Conservation (phyloP, 2,329 filamentous ascomycete species). For the Monilinia laxa region DNA sequence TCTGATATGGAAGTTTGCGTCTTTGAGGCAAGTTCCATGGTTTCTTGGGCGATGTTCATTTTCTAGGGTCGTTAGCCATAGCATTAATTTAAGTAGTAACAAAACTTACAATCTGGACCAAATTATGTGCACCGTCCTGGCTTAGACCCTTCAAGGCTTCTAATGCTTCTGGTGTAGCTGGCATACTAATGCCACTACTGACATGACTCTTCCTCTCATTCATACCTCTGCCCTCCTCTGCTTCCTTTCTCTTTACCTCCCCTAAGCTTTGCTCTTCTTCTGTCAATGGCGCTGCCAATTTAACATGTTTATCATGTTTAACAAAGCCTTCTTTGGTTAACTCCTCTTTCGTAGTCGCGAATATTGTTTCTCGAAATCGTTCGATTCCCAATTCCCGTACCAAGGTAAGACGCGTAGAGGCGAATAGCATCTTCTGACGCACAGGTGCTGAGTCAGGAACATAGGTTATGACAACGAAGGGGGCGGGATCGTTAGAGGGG, state of each 20-base stretch:
- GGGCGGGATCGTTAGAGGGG: conserved; percentile 48
- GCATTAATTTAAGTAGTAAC: background rate
- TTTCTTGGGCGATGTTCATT: conserved; percentile 70
- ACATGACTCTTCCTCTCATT: conserved; percentile 53
- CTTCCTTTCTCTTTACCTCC: conserved; percentile 73
- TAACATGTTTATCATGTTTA: conserved; percentile 67
- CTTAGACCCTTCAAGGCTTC: conserved; percentile 61
- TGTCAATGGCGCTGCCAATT: conserved; percentile 68
- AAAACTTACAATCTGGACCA: conserved; percentile 65
- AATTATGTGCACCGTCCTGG: conserved; percentile 46
- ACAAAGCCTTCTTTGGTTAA: conserved; percentile 68
- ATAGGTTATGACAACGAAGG: conserved; percentile 71
- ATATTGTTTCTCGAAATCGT: conserved; percentile 74
- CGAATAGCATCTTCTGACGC: conserved; percentile 84
- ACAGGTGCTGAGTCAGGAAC: conserved; percentile 77
- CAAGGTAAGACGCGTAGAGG: conserved; percentile 72
- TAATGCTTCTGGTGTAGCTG: conserved; percentile 61
- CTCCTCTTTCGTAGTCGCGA: conserved; percentile 68
- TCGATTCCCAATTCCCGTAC: conserved; percentile 75
- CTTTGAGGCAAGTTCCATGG: conserved; percentile 61
- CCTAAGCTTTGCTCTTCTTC: conserved; percentile 72
- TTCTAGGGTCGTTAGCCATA: conserved; percentile 48
- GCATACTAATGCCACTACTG: conserved; percentile 46
- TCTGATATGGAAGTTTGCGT: conserved; percentile 56
- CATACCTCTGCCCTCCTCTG: conserved; percentile 70